phyloP scores from a whole-genome alignment of 2,329 filamentous ascomycete species.

The Aspergillus sp. region DNA sequence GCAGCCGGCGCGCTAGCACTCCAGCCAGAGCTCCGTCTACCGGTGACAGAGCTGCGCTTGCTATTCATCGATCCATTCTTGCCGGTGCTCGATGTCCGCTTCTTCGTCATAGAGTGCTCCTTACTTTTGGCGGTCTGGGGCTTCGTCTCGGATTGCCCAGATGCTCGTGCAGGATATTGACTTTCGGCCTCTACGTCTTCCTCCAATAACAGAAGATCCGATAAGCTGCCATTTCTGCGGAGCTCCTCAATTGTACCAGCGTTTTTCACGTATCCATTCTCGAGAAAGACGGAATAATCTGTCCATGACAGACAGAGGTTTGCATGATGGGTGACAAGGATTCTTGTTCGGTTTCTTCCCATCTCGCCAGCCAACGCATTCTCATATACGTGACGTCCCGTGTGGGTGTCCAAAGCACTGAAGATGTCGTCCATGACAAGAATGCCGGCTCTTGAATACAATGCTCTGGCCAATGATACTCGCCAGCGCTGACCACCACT shows the following conservation, averaged over 20 bases:
- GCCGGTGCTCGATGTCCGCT: not conserved
- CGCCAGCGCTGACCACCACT: slow-evolving; percentile 80
- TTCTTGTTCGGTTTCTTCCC: slow-evolving; percentile 60
- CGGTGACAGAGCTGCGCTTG: slow-evolving; percentile 25
- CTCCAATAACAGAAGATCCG: slow-evolving; percentile 28
- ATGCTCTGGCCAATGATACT: slow-evolving; percentile 66
- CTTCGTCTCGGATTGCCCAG: not conserved
- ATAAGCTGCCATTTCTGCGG: slow-evolving; percentile 32
- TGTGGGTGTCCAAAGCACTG: slow-evolving; percentile 70
- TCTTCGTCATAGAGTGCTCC: not conserved
- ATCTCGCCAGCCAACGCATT: slow-evolving; percentile 65
- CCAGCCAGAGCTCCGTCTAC: slow-evolving; percentile 6
- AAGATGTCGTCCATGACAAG: slow-evolving; percentile 78
- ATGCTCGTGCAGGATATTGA: not conserved
- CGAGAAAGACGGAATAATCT: slow-evolving; percentile 66
- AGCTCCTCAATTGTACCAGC: slow-evolving; percentile 58
- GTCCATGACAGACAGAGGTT: slow-evolving; percentile 61
- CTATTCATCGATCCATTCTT: slow-evolving; percentile 31
- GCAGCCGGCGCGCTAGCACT: slow-evolving; percentile 7
- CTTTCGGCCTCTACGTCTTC: not conserved
- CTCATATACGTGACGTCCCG: slow-evolving; percentile 70
- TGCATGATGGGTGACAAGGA: slow-evolving; percentile 74
- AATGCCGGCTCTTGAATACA: slow-evolving; percentile 71
- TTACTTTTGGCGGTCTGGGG: not conserved
- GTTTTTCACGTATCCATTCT: slow-evolving; percentile 57